phyloP scores from a whole-genome alignment of 2,329 filamentous ascomycete species.

The Aspergillus novoparasiticus region DNA sequence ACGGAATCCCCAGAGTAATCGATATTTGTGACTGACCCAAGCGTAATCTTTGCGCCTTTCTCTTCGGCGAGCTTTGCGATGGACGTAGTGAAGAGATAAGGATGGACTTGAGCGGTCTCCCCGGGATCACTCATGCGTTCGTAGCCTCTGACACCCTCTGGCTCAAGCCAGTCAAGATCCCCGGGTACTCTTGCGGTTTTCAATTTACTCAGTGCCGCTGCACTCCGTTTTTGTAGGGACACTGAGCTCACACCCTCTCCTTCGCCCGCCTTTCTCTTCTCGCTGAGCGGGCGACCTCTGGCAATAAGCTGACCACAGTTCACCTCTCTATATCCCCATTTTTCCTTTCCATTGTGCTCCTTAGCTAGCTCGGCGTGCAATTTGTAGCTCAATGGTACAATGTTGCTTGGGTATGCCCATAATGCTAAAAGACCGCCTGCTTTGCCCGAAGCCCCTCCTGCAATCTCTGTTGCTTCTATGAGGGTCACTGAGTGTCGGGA shows the following conservation, averaged over 20 bases:
- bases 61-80: constrained; percentile 77
- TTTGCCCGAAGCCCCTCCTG: constrained; percentile 91
- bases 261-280: constrained; percentile 32
- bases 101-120: constrained; percentile 92
- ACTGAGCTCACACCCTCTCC: constrained; percentile 41
- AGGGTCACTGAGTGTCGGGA: constrained; percentile 77
- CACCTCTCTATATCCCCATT: constrained; percentile 85
- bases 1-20: constrained; percentile 57
- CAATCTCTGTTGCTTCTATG: constrained; percentile 81
- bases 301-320: constrained; percentile 70
- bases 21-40: constrained; percentile 71
- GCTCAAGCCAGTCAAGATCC: constrained; percentile 83
- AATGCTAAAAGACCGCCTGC: constrained; percentile 86
- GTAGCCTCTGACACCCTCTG: constrained; percentile 68
- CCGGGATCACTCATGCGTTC: constrained; percentile 79
- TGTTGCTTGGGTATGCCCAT: constrained; percentile 84
- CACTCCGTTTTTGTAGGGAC: constrained; percentile 59
- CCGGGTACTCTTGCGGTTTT: constrained; percentile 66
- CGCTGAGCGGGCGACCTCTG: constrained; percentile 45
- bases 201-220: constrained; percentile 53
- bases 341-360: constrained; percentile 73
- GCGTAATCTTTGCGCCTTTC: constrained; percentile 67
- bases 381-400: constrained; percentile 83
- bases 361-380: constrained; percentile 83
- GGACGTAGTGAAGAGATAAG: constrained; percentile 82